These are phyloP conservation scores for Ceriops tagal DNA, from an alignment of 345 rosid species.

Conservation along the genomic window DNA sequence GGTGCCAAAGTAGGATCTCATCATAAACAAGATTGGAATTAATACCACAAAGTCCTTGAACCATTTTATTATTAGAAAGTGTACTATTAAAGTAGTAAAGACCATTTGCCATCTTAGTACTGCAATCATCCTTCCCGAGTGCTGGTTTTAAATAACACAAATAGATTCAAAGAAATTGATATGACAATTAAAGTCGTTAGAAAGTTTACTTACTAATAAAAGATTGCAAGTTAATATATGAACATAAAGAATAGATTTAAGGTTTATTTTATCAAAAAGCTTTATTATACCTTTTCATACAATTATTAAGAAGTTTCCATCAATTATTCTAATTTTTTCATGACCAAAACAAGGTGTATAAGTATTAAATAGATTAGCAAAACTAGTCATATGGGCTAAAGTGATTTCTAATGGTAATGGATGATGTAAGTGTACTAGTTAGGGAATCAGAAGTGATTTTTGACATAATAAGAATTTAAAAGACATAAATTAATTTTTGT, in stretches of 20 bases:
- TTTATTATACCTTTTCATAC: neutral
- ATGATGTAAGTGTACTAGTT: no score
- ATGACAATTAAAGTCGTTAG: neutral
- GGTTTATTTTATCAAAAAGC: neutral
- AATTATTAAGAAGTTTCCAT: neutral
- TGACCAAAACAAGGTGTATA: no score
- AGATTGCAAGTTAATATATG: neutral
- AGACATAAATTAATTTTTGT: no score
- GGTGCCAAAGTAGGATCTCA: no score
- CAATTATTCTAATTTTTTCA: neutral
- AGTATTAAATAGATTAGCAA: no score
- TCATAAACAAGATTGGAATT: no score
- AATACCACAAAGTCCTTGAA: no score
- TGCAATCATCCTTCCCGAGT: neutral
- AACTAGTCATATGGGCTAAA: no score
- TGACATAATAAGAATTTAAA: no score
- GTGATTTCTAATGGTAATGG: no score
- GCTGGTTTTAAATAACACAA: neutral
- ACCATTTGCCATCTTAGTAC: neutral
- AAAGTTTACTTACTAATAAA: neutral
- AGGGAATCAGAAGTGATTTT: no score
- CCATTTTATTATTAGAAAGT: no score
- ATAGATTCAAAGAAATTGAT: neutral
- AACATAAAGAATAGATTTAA: neutral
- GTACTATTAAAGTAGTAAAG: neutral